These are phyloP conservation scores for Tolypocladium pustulatum DNA, from an alignment of 2,329 filamentous ascomycete genomes.

Conservation along the genomic window DNA sequence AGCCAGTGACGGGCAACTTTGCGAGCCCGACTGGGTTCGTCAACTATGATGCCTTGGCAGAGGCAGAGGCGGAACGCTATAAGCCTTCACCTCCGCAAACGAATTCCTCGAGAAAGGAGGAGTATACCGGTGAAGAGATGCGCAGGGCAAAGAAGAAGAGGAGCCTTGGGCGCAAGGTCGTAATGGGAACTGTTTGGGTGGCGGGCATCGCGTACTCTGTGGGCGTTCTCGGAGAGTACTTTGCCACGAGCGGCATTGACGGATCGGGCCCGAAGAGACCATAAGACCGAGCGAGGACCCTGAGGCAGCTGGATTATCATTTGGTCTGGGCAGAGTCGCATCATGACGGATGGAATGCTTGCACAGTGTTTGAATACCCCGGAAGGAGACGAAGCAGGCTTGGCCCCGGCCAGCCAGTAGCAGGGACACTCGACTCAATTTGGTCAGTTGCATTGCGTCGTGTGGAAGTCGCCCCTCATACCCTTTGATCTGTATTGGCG, in stretches of 20 bases:
- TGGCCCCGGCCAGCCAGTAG: neutral
- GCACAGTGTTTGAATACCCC: neutral
- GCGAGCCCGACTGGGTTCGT: slow-evolving; percentile 57
- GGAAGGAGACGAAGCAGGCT: neutral
- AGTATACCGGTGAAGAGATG: slow-evolving; percentile 5
- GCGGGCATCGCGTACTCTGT: slow-evolving; percentile 46
- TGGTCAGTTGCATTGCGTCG: neutral
- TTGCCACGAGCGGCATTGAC: slow-evolving; percentile 35
- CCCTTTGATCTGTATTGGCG: neutral
- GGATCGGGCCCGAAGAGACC: slow-evolving; percentile 26
- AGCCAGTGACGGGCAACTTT: slow-evolving; percentile 42
- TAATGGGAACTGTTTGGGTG: slow-evolving; percentile 43
- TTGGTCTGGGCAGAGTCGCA: neutral
- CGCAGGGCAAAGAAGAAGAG: slow-evolving; percentile 31
- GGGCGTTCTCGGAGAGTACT: slow-evolving; percentile 48
- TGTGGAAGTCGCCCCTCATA: neutral
- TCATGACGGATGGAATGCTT: neutral
- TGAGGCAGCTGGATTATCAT: neutral
- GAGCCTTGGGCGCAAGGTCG: slow-evolving; percentile 33
- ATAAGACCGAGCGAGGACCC: slow-evolving; percentile 4
- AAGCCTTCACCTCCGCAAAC: slow-evolving; percentile 22
- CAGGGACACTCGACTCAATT: neutral
- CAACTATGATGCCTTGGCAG: slow-evolving; percentile 40
- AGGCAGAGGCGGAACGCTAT: slow-evolving; percentile 8
- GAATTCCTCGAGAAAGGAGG: slow-evolving; percentile 26